phyloP scores from a whole-genome alignment of 495 filamentous ascomycete species.

The Hypomontagnella submonticulosa region DNA sequence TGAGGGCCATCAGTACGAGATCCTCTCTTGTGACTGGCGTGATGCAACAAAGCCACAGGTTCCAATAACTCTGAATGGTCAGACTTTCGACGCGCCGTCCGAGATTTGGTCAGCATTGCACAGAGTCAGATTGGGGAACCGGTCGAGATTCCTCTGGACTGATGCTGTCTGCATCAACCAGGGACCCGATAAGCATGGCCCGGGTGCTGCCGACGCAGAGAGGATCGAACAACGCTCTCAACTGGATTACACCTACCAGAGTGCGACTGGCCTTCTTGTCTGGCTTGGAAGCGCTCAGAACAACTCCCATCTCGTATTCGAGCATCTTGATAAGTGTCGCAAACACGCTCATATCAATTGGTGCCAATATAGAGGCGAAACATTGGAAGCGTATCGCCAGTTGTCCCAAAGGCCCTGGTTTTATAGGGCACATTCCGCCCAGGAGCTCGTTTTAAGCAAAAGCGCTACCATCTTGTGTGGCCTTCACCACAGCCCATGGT shows the following conservation, averaged over 20 bases:
- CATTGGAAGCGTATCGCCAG: conserved; percentile 8
- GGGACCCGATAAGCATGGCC: not conserved
- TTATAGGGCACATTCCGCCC: conserved; percentile 11
- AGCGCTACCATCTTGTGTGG: conserved; percentile 20
- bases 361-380: conserved; percentile 22
- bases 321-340: conserved; percentile 26
- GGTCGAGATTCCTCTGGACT: conserved; percentile 18
- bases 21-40: conserved; percentile 33
- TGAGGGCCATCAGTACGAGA: conserved; percentile 14
- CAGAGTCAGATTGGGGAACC: conserved; percentile 9
- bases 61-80: conserved; percentile 25
- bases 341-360: conserved; percentile 26
- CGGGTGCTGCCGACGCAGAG: not conserved
- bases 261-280: conserved; percentile 16
- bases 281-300: conserved; percentile 25
- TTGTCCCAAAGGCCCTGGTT: conserved; percentile 19
- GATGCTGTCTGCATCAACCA: conserved; percentile 33
- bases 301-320: conserved; percentile 30
- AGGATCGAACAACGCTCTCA: not conserved
- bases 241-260: conserved; percentile 4
- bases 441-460: conserved; percentile 12
- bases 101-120: conserved; percentile 18
- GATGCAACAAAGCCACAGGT: conserved; percentile 1
- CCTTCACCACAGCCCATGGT: conserved; percentile 14
- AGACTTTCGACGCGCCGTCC: conserved; percentile 19